Evolutionary conservation across 805 yeast species (phyloP).

Genomic region (Metschnikowia lunata): DNA sequence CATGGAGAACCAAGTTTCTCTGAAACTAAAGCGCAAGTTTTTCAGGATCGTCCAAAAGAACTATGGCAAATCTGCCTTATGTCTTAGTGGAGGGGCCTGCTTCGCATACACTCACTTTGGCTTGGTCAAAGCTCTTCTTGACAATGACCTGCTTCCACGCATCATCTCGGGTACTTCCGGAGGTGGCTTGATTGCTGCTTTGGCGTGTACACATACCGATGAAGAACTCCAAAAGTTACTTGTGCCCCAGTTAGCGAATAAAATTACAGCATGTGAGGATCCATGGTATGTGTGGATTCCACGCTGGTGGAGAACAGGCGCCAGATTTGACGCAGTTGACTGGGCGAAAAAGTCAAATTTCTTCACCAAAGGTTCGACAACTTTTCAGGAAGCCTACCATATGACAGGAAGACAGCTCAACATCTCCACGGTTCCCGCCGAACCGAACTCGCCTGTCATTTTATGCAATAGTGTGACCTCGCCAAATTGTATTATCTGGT

Average conservation of each 20-base stretch:
- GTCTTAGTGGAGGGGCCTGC: conserved; percentile 76
- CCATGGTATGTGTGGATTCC: conserved; percentile 56
- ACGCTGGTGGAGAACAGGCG: conserved; percentile 71
- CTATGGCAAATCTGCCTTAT: conserved; percentile 68
- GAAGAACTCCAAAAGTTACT: conserved; percentile 56
- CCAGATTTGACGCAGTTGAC: conserved; percentile 66
- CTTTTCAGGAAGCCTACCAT: conserved; percentile 65
- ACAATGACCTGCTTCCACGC: conserved; percentile 60
- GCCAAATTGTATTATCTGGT: conserved; percentile 81
- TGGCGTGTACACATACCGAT: conserved; percentile 65
- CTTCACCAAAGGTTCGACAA: conserved; percentile 69
- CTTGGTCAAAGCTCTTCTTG: conserved; percentile 64
- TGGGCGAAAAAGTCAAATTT: conserved; percentile 69
- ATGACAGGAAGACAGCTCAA: conserved; percentile 68
- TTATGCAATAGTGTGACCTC: conserved; percentile 72
- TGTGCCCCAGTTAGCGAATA: conserved; percentile 56
- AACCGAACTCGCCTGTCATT: conserved; percentile 77
- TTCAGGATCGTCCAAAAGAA: conserved; percentile 58
- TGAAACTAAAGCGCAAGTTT: conserved; percentile 43
- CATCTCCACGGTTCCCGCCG: conserved; percentile 76
- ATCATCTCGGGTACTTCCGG: conserved; percentile 78
- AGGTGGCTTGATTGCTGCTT: conserved; percentile 73
- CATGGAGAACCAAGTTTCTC: conserved; percentile 25
- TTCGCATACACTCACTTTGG: conserved; percentile 79
- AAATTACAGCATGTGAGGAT: conserved; percentile 68